Conservation (phyloP, 2,329 filamentous ascomycete species). For the Nakataea oryzae region DNA sequence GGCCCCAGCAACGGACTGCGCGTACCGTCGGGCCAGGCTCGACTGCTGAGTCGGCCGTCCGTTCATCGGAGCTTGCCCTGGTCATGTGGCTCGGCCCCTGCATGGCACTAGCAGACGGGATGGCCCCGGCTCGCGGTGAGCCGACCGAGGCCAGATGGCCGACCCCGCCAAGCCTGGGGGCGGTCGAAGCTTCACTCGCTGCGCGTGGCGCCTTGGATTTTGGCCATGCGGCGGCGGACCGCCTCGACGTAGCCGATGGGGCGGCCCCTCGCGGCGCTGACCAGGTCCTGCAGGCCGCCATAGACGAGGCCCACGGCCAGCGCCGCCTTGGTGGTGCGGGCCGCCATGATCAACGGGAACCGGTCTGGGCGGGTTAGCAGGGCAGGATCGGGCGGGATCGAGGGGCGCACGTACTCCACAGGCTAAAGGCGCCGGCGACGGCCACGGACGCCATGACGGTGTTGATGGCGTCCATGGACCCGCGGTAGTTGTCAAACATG, state of each 20-base stretch:
- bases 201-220: neutral
- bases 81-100: neutral
- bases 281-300: constrained; percentile 68
- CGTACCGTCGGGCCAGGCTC: too few species aligned
- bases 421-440: constrained; percentile 76
- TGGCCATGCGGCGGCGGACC: constrained; percentile 23
- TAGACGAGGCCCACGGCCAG: constrained; percentile 70
- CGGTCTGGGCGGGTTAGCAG: constrained; percentile 44
- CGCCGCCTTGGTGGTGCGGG: constrained; percentile 70
- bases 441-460: constrained; percentile 76
- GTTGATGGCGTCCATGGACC: constrained; percentile 64
- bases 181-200: neutral
- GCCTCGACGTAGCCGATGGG: constrained; percentile 67
- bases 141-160: too few species aligned
- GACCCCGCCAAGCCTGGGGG: too few species aligned
- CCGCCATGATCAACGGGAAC: constrained; percentile 67
- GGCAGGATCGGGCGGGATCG: neutral
- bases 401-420: constrained; percentile 55
- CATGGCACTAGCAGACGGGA: neutral
- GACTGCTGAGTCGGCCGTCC: too few species aligned
- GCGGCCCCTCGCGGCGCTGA: constrained; percentile 60
- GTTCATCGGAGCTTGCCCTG: neutral
- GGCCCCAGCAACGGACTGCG: too few species aligned
- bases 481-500: constrained; percentile 65
- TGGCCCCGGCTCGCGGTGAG: neutral